phyloP scores from a whole-genome alignment of 257 asterid species.

The Solanum arcanum region DNA sequence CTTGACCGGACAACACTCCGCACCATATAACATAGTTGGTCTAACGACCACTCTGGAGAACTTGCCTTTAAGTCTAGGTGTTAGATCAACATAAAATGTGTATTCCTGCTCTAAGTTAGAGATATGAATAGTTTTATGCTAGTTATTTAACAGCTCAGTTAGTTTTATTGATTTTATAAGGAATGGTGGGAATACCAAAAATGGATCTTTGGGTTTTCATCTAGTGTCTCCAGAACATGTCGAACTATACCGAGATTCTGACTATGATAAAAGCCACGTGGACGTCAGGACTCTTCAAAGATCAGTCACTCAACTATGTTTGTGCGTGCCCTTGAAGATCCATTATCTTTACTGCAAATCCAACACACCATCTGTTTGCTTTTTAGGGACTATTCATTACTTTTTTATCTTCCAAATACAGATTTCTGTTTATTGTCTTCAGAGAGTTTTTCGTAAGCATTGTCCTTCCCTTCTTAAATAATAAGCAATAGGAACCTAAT shows the following conservation, averaged over 20 bases:
- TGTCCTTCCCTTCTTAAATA: not conserved
- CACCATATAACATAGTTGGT: not conserved
- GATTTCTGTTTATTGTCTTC: not conserved
- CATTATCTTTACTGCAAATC: not conserved
- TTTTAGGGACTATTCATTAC: not conserved
- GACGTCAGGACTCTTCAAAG: not conserved
- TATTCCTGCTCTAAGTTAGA: not conserved
- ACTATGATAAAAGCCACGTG: not conserved
- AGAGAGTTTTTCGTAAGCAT: not conserved
- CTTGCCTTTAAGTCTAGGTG: not conserved
- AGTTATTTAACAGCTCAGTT: not conserved
- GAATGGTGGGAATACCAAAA: not conserved
- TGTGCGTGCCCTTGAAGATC: not conserved
- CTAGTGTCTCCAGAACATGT: not conserved
- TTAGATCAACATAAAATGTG: not conserved
- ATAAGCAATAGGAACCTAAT: not conserved
- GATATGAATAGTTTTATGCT: not conserved
- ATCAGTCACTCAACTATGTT: not conserved
- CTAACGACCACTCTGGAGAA: not conserved
- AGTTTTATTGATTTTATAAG: not conserved
- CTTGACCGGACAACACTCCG: not conserved
- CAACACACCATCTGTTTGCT: not conserved
- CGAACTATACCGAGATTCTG: not conserved
- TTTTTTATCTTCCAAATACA: not conserved
- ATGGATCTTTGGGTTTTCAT: not conserved